Conservation (phyloP, 768 basidiomycete species). For the Kwoniella newhampshirensis region DNA sequence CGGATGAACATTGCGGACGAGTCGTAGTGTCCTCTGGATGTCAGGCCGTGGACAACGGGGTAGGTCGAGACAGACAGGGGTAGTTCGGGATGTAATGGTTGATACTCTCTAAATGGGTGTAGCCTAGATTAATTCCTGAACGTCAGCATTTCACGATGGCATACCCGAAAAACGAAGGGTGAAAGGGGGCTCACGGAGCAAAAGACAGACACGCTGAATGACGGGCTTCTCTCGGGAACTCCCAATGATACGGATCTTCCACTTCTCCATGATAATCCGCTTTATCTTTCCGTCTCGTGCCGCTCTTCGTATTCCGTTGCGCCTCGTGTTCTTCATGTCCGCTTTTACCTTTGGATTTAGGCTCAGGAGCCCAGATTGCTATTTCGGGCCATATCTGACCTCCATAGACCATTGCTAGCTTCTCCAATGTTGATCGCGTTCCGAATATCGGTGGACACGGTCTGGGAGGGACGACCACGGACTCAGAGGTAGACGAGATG, state of each 20-base stretch:
- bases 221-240: slow-evolving; percentile 2
- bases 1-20: slow-evolving; percentile 84
- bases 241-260: background rate
- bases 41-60: slow-evolving; percentile 70
- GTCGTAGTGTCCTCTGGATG: slow-evolving; percentile 62
- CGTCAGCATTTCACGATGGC: too few species aligned
- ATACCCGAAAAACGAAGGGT: too few species aligned
- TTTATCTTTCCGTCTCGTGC: background rate
- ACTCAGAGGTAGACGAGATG: background rate
- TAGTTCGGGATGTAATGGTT: slow-evolving; percentile 56
- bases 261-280: slow-evolving; percentile 1
- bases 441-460: slow-evolving; percentile 39
- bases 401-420: slow-evolving; percentile 38
- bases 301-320: slow-evolving; percentile 1
- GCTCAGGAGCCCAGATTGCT: slow-evolving; percentile 38
- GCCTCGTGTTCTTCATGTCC: background rate
- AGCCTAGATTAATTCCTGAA: slow-evolving; percentile 17
- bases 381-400: slow-evolving; percentile 51
- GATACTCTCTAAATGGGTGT: slow-evolving; percentile 8
- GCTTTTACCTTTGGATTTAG: background rate
- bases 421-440: slow-evolving; percentile 33
- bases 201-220: background rate
- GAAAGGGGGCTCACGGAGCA: background rate
- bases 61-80: slow-evolving; percentile 60
- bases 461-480: background rate